Evolutionary conservation across 2,329 filamentous ascomycete genomes (phyloP).

Genomic region (Trichoderma pleuroti): DNA sequence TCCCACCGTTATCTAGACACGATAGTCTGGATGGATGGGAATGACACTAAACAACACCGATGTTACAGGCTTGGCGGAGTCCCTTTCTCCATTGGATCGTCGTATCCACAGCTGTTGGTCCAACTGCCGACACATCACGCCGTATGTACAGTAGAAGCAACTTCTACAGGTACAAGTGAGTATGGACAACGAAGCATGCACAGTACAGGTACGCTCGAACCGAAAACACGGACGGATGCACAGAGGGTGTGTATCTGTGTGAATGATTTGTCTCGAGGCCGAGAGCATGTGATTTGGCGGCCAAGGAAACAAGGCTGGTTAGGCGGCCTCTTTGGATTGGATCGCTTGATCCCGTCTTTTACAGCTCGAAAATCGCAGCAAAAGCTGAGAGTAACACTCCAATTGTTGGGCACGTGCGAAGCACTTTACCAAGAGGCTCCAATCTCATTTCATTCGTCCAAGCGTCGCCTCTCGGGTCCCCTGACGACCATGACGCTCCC

Average conservation of each 20-base stretch:
- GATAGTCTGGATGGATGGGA: not conserved
- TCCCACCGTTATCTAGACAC: not conserved
- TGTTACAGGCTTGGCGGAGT: constrained; percentile 3
- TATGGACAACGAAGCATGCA: not conserved
- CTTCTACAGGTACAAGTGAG: not conserved
- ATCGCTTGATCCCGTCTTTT: not conserved
- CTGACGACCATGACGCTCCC: not conserved
- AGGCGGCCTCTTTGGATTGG: not conserved
- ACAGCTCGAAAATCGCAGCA: not conserved
- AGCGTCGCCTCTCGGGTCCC: not conserved
- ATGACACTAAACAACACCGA: constrained; percentile 3
- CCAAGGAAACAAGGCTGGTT: not conserved
- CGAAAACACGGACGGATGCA: not conserved
- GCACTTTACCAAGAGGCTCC: not conserved
- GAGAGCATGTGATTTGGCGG: not conserved
- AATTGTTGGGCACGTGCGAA: not conserved
- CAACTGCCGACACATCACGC: constrained; percentile 9
- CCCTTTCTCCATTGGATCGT: constrained; percentile 9
- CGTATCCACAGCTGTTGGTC: not conserved
- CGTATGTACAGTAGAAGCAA: not conserved
- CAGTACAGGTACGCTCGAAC: not conserved
- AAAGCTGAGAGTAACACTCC: not conserved
- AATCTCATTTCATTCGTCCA: not conserved
- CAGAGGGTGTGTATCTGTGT: not conserved
- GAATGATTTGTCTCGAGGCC: not conserved